Percentiles rank a stretch among this genome's conserved stretches.
Conservation (phyloP, 345 rosid species). For the Trapa incisa region DNA sequence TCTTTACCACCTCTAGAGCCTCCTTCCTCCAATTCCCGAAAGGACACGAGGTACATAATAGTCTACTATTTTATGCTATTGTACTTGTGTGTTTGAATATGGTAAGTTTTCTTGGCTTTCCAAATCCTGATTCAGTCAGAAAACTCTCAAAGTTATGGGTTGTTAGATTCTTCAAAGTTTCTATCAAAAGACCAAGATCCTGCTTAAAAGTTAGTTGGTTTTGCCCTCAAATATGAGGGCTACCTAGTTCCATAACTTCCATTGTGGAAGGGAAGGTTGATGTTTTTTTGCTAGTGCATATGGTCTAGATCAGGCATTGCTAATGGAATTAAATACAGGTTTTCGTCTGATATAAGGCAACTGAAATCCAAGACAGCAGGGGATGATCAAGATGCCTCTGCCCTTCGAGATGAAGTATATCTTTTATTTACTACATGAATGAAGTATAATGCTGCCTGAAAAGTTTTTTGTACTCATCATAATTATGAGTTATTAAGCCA, state of each 20-base stretch:
- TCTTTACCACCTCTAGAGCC: conserved; percentile 53
- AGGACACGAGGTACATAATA: conserved; percentile 46
- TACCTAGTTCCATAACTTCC: neutral
- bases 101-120: neutral
- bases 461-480: conserved; percentile 3
- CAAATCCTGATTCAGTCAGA: neutral
- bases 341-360: conserved; percentile 35
- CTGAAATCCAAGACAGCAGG: conserved; percentile 30
- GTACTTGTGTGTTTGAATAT: neutral
- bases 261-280: neutral
- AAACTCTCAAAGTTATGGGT: neutral
- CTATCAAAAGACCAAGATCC: neutral
- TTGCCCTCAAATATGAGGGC: neutral
- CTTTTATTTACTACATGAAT: neutral
- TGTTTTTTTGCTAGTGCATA: neutral
- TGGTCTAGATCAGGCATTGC: neutral
- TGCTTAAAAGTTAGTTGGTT: neutral
- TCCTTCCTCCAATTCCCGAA: conserved; percentile 33
- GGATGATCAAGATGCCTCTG: conserved; percentile 74
- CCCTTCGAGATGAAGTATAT: conserved; percentile 84
- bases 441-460: conserved; percentile 1
- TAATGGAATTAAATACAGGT: conserved; percentile 33
- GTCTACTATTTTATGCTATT: neutral
- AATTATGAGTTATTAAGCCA: conserved; percentile 7
- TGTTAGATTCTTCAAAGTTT: neutral